Percentiles rank a stretch among this genome's conserved stretches.
phyloP scores from a whole-genome alignment of 2,329 filamentous ascomycete genomes.

The Diplodia seriata region DNA sequence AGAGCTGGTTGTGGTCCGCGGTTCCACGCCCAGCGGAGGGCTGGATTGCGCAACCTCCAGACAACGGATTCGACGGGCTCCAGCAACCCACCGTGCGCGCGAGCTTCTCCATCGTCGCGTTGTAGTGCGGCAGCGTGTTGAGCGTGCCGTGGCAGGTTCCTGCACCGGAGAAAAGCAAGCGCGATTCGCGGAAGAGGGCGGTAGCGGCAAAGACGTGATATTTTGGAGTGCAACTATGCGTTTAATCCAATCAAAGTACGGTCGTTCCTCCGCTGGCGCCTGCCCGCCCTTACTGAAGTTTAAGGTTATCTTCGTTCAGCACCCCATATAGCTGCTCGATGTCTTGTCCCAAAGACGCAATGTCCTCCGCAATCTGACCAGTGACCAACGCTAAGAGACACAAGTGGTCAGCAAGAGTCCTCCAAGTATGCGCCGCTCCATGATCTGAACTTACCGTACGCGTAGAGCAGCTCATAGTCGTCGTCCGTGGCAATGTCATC shows the following conservation, averaged over 20 bases:
- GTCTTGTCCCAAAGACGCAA: slow-evolving; percentile 60
- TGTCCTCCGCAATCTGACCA: slow-evolving; percentile 64
- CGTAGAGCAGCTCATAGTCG: slow-evolving; percentile 92
- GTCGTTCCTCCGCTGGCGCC: not conserved
- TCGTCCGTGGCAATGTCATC: slow-evolving; percentile 66
- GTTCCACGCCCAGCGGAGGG: too few species aligned
- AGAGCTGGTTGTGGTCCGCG: too few species aligned
- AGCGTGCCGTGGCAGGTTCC: slow-evolving; percentile 8
- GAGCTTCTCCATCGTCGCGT: too few species aligned
- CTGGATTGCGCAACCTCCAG: too few species aligned
- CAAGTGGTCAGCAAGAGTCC: slow-evolving; percentile 31
- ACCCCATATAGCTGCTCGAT: slow-evolving; percentile 67
- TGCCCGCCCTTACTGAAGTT: slow-evolving; percentile 53
- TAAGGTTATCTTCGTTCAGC: slow-evolving; percentile 66
- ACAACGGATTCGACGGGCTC: too few species aligned
- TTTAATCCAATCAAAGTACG: not conserved
- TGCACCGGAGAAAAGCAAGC: not conserved
- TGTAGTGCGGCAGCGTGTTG: too few species aligned
- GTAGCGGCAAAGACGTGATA: not conserved
- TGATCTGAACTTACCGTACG: slow-evolving; percentile 69
- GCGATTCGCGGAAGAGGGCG: not conserved
- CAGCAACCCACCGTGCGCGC: too few species aligned
- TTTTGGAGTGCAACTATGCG: not conserved
- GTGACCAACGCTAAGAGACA: slow-evolving; percentile 64
- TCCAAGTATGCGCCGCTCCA: not conserved